These are phyloP conservation scores for Erythrophleum ivorense DNA, from an alignment of 331 rosid genomes.

Conservation along the genomic window DNA sequence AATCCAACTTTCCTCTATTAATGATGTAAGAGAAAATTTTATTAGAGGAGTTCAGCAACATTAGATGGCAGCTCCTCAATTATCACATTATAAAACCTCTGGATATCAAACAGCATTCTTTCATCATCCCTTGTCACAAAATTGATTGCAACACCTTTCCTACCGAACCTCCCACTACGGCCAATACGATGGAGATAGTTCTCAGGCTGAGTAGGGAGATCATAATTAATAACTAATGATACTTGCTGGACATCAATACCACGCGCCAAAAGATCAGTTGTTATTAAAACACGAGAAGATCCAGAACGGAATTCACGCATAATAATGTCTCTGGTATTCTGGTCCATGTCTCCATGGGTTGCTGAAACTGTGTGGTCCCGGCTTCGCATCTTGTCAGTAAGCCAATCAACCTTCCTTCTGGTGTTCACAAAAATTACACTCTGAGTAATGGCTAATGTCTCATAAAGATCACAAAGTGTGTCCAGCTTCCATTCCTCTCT, in stretches of 20 bases:
- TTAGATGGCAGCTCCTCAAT: constrained; percentile 84
- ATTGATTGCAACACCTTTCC: constrained; percentile 90
- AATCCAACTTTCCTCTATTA: constrained; percentile 40
- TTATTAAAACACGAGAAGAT: constrained; percentile 77
- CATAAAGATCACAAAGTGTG: constrained; percentile 78
- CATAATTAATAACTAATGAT: constrained; percentile 79
- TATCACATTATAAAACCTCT: constrained; percentile 75
- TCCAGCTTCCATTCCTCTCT: constrained; percentile 88
- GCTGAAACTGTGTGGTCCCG: constrained; percentile 88
- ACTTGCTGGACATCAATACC: constrained; percentile 91
- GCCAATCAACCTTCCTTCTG: constrained; percentile 91
- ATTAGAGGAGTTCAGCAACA: constrained; percentile 79
- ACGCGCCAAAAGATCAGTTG: constrained; percentile 86
- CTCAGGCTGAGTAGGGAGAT: constrained; percentile 90
- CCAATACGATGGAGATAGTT: constrained; percentile 89
- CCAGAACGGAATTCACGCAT: constrained; percentile 97
- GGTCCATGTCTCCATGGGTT: constrained; percentile 94
- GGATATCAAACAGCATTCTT: constrained; percentile 76
- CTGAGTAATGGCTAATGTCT: constrained; percentile 81
- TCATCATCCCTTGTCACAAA: constrained; percentile 69
- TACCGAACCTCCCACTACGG: constrained; percentile 88
- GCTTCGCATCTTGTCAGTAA: constrained; percentile 85
- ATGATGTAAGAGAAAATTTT: constrained; percentile 48
- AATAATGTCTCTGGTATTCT: constrained; percentile 81
- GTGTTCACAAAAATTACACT: constrained; percentile 86